Evolutionary conservation across 352 stramenopile species (phyloP).

Genomic region (Phytophthora pisi): DNA sequence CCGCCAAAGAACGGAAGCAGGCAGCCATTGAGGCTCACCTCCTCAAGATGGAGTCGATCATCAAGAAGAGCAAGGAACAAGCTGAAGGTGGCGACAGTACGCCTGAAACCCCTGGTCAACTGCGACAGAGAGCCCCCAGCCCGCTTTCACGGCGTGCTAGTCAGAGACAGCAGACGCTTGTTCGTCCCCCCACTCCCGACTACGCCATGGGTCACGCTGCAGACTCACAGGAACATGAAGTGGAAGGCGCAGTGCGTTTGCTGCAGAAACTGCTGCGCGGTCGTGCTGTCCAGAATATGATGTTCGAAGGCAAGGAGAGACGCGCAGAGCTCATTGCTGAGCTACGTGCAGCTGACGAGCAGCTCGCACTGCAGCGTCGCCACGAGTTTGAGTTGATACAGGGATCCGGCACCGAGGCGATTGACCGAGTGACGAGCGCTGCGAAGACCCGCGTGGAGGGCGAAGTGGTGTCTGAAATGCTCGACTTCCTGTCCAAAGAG

Average conservation of each 20-base stretch:
- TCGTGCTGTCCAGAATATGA: slow-evolving; percentile 93
- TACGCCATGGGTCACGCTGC: slow-evolving; percentile 45
- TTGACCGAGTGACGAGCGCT: slow-evolving; percentile 45
- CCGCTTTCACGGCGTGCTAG: slow-evolving; percentile 36
- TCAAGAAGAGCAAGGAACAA: slow-evolving; percentile 68
- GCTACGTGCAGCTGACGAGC: slow-evolving; percentile 78
- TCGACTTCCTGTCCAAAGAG: slow-evolving; percentile 92
- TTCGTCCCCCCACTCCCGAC: slow-evolving; percentile 81
- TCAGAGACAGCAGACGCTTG: slow-evolving; percentile 56
- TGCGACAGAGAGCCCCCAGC: slow-evolving; percentile 6
- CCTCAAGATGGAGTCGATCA: slow-evolving; percentile 87
- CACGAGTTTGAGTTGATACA: slow-evolving; percentile 26
- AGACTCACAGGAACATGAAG: slow-evolving; percentile 50
- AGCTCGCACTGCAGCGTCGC: slow-evolving; percentile 20
- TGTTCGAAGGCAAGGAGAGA: slow-evolving; percentile 92
- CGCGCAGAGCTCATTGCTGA: slow-evolving; percentile 89
- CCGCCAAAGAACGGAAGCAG: slow-evolving; percentile 82
- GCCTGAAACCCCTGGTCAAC: background rate
- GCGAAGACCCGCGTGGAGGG: slow-evolving; percentile 81
- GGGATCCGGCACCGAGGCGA: slow-evolving; percentile 39
- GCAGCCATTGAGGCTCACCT: slow-evolving; percentile 79
- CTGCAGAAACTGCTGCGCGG: slow-evolving; percentile 90
- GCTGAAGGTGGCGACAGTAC: slow-evolving; percentile 5
- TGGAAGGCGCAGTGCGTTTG: slow-evolving; percentile 74
- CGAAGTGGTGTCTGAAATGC: slow-evolving; percentile 87